Percentiles rank a stretch among this genome's conserved stretches.
These are phyloP conservation scores for Polysphondylium violaceum DNA, from an alignment of 78 protist species.

Conservation along the genomic window DNA sequence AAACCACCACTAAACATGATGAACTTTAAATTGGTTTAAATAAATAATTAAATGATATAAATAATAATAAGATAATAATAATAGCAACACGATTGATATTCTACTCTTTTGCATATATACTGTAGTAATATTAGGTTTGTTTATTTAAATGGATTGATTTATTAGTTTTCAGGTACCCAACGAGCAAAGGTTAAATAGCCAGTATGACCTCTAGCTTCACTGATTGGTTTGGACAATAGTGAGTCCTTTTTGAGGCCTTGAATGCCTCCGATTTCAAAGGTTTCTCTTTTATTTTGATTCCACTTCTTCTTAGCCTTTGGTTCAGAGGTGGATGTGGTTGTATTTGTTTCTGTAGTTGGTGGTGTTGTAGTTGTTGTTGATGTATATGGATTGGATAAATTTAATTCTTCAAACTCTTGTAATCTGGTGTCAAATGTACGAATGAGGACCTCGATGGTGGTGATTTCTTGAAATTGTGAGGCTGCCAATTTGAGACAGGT, in stretches of 20 bases:
- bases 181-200: conserved; percentile 80
- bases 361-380: background rate
- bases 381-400: conserved; percentile 46
- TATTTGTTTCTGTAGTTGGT: too few species aligned
- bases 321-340: too few species aligned
- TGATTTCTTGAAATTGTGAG: conserved; percentile 68
- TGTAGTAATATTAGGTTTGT: too few species aligned
- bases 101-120: too few species aligned
- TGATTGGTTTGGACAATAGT: conserved; percentile 26
- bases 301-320: conserved; percentile 14
- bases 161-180: too few species aligned
- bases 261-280: conserved; percentile 18
- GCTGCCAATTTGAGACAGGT: conserved; percentile 53
- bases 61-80: too few species aligned
- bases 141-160: too few species aligned
- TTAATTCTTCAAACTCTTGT: conserved; percentile 50
- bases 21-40: too few species aligned
- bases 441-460: conserved; percentile 61
- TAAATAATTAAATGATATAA: too few species aligned
- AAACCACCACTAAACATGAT: too few species aligned
- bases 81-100: too few species aligned
- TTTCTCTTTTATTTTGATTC: background rate
- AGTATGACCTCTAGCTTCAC: conserved; percentile 73
- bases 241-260: conserved; percentile 12
- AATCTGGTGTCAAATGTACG: conserved; percentile 51